Percentiles rank a stretch among this genome's conserved stretches.
Evolutionary conservation across 164 flowering plant genomes (phyloP).

Genomic region (Vitis cinerea): DNA sequence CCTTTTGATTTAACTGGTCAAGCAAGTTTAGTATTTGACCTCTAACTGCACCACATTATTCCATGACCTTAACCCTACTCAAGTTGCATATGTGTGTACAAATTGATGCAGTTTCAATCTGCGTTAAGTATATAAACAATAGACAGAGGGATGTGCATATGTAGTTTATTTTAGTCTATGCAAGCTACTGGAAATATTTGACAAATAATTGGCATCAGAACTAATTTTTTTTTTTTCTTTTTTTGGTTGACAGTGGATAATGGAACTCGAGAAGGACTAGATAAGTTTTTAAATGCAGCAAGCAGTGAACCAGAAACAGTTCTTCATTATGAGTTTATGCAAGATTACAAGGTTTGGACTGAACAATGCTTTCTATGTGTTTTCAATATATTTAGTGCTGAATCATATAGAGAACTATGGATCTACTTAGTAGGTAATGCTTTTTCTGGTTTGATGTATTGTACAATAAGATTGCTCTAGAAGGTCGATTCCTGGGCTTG

Average conservation of each 20-base stretch:
- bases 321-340: slow-evolving; percentile 99
- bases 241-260: slow-evolving; percentile 68
- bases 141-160: neutral
- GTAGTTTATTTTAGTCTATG: neutral
- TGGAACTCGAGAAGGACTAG: slow-evolving; percentile 92
- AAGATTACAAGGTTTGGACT: slow-evolving; percentile 88
- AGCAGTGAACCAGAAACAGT: slow-evolving; percentile 96
- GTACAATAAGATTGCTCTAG: too few relatives aligned
- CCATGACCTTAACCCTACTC: neutral
- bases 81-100: neutral
- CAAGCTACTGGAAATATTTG: neutral
- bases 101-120: neutral
- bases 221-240: slow-evolving; percentile 1
- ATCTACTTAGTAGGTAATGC: too few relatives aligned
- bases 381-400: neutral
- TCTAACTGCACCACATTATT: too few relatives aligned
- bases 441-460: too few relatives aligned
- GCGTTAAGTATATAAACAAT: too few relatives aligned
- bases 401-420: neutral
- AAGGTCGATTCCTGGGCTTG: too few relatives aligned
- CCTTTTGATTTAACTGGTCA: neutral
- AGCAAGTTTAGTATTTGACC: neutral
- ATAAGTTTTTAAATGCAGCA: slow-evolving; percentile 94
- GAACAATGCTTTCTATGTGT: neutral
- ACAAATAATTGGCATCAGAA: slow-evolving; percentile 4